Conservation (phyloP, 305 asterid genomes). For the Fraxinus ornus region DNA sequence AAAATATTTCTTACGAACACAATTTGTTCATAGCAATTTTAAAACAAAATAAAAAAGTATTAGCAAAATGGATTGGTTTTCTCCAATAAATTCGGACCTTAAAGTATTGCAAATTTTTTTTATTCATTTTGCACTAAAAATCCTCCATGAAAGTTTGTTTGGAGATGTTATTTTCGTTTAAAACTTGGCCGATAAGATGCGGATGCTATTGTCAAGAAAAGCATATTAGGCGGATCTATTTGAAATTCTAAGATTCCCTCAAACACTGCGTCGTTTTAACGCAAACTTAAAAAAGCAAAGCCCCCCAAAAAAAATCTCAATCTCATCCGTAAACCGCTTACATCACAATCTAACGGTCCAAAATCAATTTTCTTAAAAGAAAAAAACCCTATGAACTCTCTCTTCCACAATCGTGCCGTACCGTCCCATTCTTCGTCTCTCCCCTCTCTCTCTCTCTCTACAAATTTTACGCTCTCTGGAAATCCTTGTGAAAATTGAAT, state of each 20-base stretch:
- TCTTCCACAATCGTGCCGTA: neutral
- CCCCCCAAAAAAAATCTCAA: neutral
- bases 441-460: neutral
- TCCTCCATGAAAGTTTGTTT: neutral
- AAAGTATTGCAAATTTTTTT: too few species aligned
- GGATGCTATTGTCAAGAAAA: too few species aligned
- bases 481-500: neutral
- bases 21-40: neutral
- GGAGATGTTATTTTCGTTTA: too few species aligned
- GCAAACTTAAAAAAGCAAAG: constrained; percentile 11
- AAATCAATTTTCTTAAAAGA: neutral
- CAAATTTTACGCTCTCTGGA: neutral
- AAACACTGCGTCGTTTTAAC: constrained; percentile 37
- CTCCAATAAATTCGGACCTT: neutral
- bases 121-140: neutral
- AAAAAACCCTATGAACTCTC: constrained; percentile 46
- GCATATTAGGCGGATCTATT: neutral
- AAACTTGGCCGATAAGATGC: too few species aligned
- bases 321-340: constrained; percentile 19
- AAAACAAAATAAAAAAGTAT: neutral
- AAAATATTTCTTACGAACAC: neutral
- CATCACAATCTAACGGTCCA: constrained; percentile 29
- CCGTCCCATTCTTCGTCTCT: neutral
- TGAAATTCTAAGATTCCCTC: neutral
- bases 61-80: neutral